These are phyloP conservation scores for Aphanomyces invadans DNA, from an alignment of 352 stramenopile species.

Conservation along the genomic window DNA sequence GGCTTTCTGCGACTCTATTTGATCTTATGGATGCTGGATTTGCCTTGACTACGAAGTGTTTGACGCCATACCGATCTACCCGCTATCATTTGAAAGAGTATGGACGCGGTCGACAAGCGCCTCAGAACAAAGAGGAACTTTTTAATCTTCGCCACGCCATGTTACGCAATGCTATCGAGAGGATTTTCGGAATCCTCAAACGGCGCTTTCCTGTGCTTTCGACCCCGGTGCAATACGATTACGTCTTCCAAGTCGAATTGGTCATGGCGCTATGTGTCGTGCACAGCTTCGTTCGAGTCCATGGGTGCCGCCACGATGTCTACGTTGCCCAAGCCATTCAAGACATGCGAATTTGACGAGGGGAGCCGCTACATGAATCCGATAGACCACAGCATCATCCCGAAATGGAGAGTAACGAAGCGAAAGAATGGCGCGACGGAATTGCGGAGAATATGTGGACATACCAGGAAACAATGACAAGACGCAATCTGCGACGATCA, in stretches of 20 bases:
- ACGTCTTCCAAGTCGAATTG: neutral
- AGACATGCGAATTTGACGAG: neutral
- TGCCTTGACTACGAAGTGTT: neutral
- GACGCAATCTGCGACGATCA: no score
- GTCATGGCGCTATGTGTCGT: neutral
- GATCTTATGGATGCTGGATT: slow-evolving; percentile 8
- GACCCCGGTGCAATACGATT: neutral
- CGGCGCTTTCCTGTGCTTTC: neutral
- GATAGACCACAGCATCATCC: neutral
- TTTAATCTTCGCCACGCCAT: slow-evolving; percentile 25
- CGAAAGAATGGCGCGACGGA: slow-evolving; percentile 2
- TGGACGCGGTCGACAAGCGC: neutral
- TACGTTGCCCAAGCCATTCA: neutral
- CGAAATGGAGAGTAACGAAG: neutral
- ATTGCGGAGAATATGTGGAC: neutral
- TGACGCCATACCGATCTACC: neutral
- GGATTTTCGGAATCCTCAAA: slow-evolving; percentile 26
- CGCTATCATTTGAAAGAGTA: slow-evolving; percentile 29
- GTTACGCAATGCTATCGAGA: slow-evolving; percentile 23
- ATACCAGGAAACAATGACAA: neutral
- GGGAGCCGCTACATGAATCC: neutral
- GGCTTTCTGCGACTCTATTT: neutral
- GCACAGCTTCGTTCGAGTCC: slow-evolving; percentile 1
- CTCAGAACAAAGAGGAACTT: slow-evolving; percentile 22
- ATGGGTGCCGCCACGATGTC: neutral